Base-by-base conservation (phyloP, 1,284 basidiomycete genomes). In the Boletellus sp. region DNA sequence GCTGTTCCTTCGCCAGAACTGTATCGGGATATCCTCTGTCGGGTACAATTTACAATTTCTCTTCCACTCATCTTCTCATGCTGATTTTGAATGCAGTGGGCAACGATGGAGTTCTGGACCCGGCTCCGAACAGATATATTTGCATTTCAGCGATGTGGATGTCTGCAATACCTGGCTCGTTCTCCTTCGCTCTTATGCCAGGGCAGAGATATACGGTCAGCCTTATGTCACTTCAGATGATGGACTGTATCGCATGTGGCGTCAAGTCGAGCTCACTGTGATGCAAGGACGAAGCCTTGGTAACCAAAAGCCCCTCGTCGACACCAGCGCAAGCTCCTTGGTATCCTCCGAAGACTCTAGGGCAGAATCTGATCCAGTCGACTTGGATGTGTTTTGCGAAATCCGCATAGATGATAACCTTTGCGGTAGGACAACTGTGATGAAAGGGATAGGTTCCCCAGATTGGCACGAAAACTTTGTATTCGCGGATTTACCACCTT, bases 231-330 rank as follows among this genome's bases (percentile, higher is more conserved):
- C 79, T n/a, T 60, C 70, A 39, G 85, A 86, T 56, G 86, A 85
- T 38, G 88, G 88, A 6, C 78, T 85, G 18, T 91, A 90, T 65
- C 82, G 89, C 49, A 87, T 91, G 80, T 91, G 89, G 88, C 77
- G 89, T 49, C 86, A 89, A 64, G 78, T 91, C 32, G 82, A 89
- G 56, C 72, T 91, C 15, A 78, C 77, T 24, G 74, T 89, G 47
- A 74, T 84, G 33, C 83, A 87, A 69, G 88, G 80, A 24, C 82
- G 87, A 44, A 83, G 83, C 61, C 72, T 91, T 38, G 86, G 83
- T 41, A 74, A 70, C 57, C 66, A 71, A 42, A 76, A 68, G 50
- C 63, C 68, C 12, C 62, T 69, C 33, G 63, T 55, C 18, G 60
- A 65, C 12, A 24, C 49, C 8, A 67, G 55, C 52, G 47, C 65